Evolutionary conservation across 2,329 filamentous ascomycete species (phyloP).

Genomic region (Allantophomopsis lycopodina): DNA sequence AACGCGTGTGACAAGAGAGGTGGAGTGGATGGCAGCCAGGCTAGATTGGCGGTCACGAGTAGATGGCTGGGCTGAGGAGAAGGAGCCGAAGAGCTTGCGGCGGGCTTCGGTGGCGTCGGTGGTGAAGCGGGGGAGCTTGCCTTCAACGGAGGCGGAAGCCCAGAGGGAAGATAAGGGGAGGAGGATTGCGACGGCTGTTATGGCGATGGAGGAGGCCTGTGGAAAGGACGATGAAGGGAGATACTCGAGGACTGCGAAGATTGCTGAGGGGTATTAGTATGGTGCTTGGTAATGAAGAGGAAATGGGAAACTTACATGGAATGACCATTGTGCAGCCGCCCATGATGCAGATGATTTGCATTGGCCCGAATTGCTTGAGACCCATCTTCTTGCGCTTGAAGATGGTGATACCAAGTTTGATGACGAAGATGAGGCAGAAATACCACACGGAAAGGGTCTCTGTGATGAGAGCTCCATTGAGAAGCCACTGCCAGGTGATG

Average conservation of each 20-base stretch:
- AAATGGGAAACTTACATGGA: constrained; percentile 36
- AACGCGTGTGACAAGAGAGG: too few relatives aligned
- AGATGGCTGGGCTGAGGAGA: background rate
- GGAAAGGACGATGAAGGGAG: constrained; percentile 24
- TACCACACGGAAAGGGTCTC: constrained; percentile 43
- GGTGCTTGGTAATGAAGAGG: background rate
- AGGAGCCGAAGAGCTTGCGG: background rate
- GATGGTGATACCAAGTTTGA: constrained; percentile 45
- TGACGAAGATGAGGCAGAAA: constrained; percentile 47
- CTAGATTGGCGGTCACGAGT: too few relatives aligned
- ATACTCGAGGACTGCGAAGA: constrained; percentile 46
- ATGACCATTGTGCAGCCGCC: constrained; percentile 52
- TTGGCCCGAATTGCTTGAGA: constrained; percentile 45
- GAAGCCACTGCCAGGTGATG: constrained; percentile 22
- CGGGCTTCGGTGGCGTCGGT: background rate
- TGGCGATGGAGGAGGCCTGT: constrained; percentile 37
- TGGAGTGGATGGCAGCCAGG: too few relatives aligned
- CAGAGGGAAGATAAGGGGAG: constrained; percentile 55
- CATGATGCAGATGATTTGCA: constrained; percentile 56
- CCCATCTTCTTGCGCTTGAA: constrained; percentile 38
- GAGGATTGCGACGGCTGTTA: constrained; percentile 45
- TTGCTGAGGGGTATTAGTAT: constrained; percentile 24
- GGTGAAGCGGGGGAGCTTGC: background rate
- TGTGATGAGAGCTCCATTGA: constrained; percentile 30
- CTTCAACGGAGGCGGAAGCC: constrained; percentile 24